Evolutionary conservation across 768 basidiomycete species (phyloP).

Genomic region (Suillus alpinus): DNA sequence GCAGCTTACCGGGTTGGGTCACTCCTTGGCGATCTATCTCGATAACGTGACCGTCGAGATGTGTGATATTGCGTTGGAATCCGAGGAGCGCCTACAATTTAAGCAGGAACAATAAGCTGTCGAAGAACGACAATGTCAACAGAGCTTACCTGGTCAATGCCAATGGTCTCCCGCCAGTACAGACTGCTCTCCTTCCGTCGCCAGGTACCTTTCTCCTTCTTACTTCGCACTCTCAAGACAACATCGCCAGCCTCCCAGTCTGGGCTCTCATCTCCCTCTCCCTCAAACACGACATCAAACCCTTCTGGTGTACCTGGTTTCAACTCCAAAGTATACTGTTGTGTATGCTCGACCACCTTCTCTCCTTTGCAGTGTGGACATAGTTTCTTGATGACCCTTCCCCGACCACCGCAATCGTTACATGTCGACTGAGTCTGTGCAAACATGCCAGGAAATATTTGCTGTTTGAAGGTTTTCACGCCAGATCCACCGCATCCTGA

Average conservation of each 20-base stretch:
- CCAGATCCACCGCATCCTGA: slow-evolving; percentile 81
- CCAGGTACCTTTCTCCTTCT: slow-evolving; percentile 77
- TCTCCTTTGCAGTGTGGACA: slow-evolving; percentile 83
- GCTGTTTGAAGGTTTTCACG: slow-evolving; percentile 82
- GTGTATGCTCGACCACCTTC: slow-evolving; percentile 79
- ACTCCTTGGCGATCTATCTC: slow-evolving; percentile 70
- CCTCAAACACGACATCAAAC: slow-evolving; percentile 89
- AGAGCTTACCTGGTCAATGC: slow-evolving; percentile 71
- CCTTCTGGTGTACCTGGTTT: slow-evolving; percentile 89
- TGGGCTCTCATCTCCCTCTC: slow-evolving; percentile 94
- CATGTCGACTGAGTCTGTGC: slow-evolving; percentile 84
- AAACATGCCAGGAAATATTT: slow-evolving; percentile 95
- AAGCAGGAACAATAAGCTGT: not conserved
- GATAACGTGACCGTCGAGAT: slow-evolving; percentile 85
- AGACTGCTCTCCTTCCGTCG: slow-evolving; percentile 86
- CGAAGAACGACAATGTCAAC: not conserved
- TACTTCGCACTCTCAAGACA: slow-evolving; percentile 78
- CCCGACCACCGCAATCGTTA: slow-evolving; percentile 82
- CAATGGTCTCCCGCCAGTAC: slow-evolving; percentile 90
- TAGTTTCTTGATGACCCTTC: slow-evolving; percentile 67
- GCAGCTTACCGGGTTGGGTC: slow-evolving; percentile 80
- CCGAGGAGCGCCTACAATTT: slow-evolving; percentile 81
- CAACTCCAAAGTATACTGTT: slow-evolving; percentile 83
- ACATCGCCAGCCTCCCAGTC: slow-evolving; percentile 98
- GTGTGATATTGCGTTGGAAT: slow-evolving; percentile 89